A percentile compares a stretch with the other conserved stretches of the same genome.
Conservation (phyloP, 108 stramenopile genomes). For the Nitzschia sp. region DNA sequence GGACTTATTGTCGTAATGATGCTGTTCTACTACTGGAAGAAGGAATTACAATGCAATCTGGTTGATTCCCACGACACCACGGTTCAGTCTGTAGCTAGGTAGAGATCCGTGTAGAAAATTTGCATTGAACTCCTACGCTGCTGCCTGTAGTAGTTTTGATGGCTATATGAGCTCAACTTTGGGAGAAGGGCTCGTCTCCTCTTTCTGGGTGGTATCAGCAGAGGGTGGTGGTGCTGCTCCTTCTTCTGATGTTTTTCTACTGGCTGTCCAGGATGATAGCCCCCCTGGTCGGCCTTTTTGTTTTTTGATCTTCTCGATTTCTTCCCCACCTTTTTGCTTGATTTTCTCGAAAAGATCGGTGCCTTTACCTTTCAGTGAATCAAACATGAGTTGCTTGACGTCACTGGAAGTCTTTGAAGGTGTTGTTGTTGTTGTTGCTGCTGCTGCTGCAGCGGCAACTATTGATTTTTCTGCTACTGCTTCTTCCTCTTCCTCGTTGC, state of each 20-base stretch:
- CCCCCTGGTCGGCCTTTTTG: neutral
- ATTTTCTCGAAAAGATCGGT: constrained; percentile 30
- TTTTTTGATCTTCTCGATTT: constrained; percentile 31
- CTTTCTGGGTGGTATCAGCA: no score
- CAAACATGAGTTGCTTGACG: constrained; percentile 31
- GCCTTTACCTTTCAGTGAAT: constrained; percentile 32
- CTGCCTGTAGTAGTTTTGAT: no score
- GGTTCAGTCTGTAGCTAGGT: no score
- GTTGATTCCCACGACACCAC: no score
- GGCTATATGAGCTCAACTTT: no score
- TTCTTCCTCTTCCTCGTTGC: neutral
- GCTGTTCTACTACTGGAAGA: no score
- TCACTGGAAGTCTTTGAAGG: constrained; percentile 5
- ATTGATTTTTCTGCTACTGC: neutral
- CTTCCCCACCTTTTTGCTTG: constrained; percentile 34
- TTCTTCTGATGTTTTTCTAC: neutral
- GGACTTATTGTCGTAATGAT: no score
- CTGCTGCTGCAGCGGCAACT: neutral
- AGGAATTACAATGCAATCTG: no score
- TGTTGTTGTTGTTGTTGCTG: neutral
- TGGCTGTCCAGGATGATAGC: neutral
- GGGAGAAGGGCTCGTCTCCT: no score
- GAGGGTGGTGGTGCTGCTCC: no score
- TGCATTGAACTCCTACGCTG: no score
- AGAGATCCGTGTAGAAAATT: no score